Evolutionary conservation across 1,284 basidiomycete genomes (phyloP).

Genomic region (Cryptococcus sp.): DNA sequence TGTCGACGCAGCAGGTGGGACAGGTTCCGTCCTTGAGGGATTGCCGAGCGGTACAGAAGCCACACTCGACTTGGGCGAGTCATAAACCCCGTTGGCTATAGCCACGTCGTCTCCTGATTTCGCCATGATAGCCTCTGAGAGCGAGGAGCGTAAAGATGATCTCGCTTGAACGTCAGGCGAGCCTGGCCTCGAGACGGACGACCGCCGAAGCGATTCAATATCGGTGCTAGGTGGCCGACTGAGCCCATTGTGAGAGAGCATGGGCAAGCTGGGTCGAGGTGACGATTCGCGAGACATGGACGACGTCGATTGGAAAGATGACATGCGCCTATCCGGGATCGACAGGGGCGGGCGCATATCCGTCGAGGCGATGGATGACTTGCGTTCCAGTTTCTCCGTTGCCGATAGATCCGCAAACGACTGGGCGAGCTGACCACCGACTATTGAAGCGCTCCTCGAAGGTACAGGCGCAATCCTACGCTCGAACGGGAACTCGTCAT

Average conservation of each 20-base stretch:
- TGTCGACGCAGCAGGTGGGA: neutral
- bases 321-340: conserved; percentile 15
- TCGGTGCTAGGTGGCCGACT: neutral
- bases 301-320: conserved; percentile 6
- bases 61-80: neutral
- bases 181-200: no score
- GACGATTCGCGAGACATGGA: neutral
- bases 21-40: neutral
- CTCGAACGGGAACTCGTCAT: conserved; percentile 1
- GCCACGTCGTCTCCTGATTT: conserved; percentile 35
- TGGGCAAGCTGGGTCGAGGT: neutral
- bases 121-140: conserved; percentile 38
- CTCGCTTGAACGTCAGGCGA: neutral
- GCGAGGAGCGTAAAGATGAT: conserved; percentile 16
- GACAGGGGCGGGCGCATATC: conserved; percentile 7
- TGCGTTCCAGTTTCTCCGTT: conserved; percentile 8
- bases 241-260: neutral
- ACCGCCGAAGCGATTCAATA: no score
- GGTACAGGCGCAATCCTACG: conserved; percentile 8
- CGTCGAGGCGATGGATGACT: neutral
- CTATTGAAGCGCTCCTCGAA: conserved; percentile 30
- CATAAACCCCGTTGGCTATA: conserved; percentile 13
- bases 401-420: conserved; percentile 38
- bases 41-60: neutral
- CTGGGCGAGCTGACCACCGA: conserved; percentile 32